These are phyloP conservation scores for Fonsecaea monophora DNA, from an alignment of 2,329 filamentous ascomycete genomes.

Conservation along the genomic window DNA sequence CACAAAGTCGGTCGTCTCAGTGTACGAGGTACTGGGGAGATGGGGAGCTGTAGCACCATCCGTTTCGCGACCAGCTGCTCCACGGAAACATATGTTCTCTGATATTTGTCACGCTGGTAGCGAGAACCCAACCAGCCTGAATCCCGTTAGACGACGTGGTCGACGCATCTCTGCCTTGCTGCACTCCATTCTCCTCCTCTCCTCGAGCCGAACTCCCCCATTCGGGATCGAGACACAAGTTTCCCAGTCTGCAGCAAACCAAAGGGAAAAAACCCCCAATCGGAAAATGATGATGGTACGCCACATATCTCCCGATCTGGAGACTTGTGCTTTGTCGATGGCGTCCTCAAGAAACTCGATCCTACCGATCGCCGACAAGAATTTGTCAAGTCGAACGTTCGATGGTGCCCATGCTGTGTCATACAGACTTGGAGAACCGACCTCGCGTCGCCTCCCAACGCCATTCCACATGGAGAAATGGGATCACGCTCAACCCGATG, in stretches of 20 bases:
- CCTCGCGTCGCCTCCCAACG: neutral
- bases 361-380: neutral
- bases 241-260: neutral
- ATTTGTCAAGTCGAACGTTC: neutral
- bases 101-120: neutral
- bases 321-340: neutral
- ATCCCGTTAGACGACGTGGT: too few relatives aligned
- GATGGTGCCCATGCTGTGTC: neutral
- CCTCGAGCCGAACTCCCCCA: slow-evolving; percentile 12
- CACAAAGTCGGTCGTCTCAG: neutral
- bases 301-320: slow-evolving; percentile 3
- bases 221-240: slow-evolving; percentile 12
- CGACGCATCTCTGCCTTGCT: neutral
- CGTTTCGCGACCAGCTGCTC: neutral
- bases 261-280: neutral
- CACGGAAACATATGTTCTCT: neutral
- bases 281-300: neutral
- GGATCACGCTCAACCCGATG: neutral
- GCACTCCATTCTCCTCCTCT: neutral
- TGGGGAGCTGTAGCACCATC: neutral
- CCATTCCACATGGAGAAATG: slow-evolving; percentile 1
- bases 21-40: too few relatives aligned
- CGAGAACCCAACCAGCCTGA: neutral
- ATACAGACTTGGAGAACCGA: neutral
- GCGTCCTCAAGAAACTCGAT: neutral